Evolutionary conservation across 2,329 filamentous ascomycete species (phyloP).

Genomic region (Torrubiella hemipterigena): DNA sequence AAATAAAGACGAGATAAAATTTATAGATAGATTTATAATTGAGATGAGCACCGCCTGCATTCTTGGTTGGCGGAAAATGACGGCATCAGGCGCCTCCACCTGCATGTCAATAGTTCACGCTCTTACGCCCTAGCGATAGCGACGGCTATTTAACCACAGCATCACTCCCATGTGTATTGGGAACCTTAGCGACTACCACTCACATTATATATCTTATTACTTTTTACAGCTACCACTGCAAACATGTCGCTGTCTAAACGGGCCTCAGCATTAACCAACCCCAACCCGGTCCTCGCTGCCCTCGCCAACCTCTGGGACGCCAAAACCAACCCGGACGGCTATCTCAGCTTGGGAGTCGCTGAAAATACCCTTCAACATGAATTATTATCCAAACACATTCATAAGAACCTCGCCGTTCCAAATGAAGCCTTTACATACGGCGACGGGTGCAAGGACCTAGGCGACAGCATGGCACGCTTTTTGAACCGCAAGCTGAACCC

Average conservation of each 20-base stretch:
- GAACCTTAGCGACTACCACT: no score
- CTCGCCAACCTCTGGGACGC: conserved; percentile 31
- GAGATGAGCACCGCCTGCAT: no score
- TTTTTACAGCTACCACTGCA: no score
- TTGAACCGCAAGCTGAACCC: conserved; percentile 21
- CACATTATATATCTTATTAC: no score
- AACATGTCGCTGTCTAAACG: conserved; percentile 14
- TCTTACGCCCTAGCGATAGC: no score
- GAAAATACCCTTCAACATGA: conserved; percentile 41
- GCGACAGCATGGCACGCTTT: conserved; percentile 20
- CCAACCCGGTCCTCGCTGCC: conserved; percentile 26
- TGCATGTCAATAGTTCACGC: no score
- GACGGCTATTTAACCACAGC: no score
- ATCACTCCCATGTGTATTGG: no score
- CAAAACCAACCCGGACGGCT: conserved; percentile 27
- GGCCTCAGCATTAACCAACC: conserved; percentile 9
- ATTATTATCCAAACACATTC: conserved; percentile 26
- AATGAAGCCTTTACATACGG: conserved; percentile 26
- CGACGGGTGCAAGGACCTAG: conserved; percentile 23
- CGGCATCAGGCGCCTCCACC: no score
- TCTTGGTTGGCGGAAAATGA: no score
- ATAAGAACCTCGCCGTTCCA: conserved; percentile 20
- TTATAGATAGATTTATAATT: no score
- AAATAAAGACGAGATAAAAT: no score
- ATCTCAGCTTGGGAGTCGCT: conserved; percentile 37